Evolutionary conservation across 106 monocot species (phyloP).

Genomic region (Hemerocallis citrina): DNA sequence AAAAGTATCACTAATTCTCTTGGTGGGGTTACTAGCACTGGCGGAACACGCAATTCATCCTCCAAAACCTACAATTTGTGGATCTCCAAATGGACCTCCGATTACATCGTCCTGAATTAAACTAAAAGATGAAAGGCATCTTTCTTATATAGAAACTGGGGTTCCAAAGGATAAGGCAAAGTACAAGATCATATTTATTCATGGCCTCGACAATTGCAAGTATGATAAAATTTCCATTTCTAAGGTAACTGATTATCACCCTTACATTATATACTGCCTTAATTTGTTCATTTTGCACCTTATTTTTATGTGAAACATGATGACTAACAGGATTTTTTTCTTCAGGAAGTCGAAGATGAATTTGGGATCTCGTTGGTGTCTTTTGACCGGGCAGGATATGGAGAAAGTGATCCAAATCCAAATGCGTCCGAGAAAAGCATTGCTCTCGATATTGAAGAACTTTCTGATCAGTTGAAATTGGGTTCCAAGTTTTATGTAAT

Average conservation of each 20-base stretch:
- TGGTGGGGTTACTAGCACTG: slow-evolving; percentile 27
- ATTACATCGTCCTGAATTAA: slow-evolving; percentile 44
- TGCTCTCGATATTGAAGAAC: slow-evolving; percentile 47
- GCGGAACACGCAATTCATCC: slow-evolving; percentile 31
- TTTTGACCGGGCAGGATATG: slow-evolving; percentile 59
- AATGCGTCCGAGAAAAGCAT: slow-evolving; percentile 27
- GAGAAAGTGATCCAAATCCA: slow-evolving; percentile 63
- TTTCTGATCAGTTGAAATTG: slow-evolving; percentile 35
- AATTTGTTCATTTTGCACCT: too few relatives aligned
- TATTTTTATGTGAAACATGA: neutral
- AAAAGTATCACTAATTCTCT: slow-evolving; percentile 24
- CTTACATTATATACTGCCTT: neutral
- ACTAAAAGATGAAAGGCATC: slow-evolving; percentile 44
- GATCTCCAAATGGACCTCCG: slow-evolving; percentile 34
- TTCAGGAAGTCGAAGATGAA: slow-evolving; percentile 39
- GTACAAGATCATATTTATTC: slow-evolving; percentile 36
- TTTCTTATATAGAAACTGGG: slow-evolving; percentile 47
- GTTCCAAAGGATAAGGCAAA: slow-evolving; percentile 34
- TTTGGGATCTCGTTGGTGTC: slow-evolving; percentile 36
- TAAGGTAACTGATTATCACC: slow-evolving; percentile 13
- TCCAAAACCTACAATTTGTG: slow-evolving; percentile 43
- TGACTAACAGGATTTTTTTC: neutral
- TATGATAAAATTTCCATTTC: slow-evolving; percentile 27
- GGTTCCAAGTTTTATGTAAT: slow-evolving; percentile 50
- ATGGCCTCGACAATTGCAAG: slow-evolving; percentile 25